phyloP scores from a whole-genome alignment of 257 asterid species.

The Voacanga thouarsii region DNA sequence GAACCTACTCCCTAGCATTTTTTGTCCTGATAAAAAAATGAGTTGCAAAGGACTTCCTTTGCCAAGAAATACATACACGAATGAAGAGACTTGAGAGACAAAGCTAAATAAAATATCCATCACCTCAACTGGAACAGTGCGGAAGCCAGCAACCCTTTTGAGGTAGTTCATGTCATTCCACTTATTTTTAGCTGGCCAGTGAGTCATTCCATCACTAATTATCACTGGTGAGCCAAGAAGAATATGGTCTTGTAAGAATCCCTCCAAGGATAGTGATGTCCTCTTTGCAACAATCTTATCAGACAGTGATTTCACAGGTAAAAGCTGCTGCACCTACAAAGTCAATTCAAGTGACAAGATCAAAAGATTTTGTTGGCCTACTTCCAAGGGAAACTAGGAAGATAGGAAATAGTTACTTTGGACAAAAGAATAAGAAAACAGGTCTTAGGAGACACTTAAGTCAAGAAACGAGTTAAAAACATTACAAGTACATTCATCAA shows the following conservation, averaged over 20 bases:
- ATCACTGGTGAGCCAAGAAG: conserved; percentile 42
- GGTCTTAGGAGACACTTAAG: neutral
- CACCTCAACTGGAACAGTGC: conserved; percentile 98
- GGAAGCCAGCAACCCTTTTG: conserved; percentile 74
- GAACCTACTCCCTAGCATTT: neutral
- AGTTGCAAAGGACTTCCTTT: neutral
- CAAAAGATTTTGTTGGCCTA: neutral
- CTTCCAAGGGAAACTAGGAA: neutral
- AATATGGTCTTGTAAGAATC: conserved; percentile 35
- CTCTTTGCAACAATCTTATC: conserved; percentile 32
- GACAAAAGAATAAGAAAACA: neutral
- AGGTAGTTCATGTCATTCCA: conserved; percentile 89
- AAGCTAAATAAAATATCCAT: conserved; percentile 16
- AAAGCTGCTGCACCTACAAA: conserved; percentile 27
- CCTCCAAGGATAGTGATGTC: conserved; percentile 39
- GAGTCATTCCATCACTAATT: conserved; percentile 74
- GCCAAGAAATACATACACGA: neutral
- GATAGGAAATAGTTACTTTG: neutral
- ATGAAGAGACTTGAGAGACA: neutral
- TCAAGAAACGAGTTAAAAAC: neutral
- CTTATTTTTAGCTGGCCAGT: conserved; percentile 86
- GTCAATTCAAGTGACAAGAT: neutral
- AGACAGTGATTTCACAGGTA: conserved; percentile 42
- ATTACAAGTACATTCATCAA: neutral
- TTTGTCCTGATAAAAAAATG: neutral